Evolutionary conservation across 352 stramenopile genomes (phyloP).

Genomic region (Globisporangium spinosum): DNA sequence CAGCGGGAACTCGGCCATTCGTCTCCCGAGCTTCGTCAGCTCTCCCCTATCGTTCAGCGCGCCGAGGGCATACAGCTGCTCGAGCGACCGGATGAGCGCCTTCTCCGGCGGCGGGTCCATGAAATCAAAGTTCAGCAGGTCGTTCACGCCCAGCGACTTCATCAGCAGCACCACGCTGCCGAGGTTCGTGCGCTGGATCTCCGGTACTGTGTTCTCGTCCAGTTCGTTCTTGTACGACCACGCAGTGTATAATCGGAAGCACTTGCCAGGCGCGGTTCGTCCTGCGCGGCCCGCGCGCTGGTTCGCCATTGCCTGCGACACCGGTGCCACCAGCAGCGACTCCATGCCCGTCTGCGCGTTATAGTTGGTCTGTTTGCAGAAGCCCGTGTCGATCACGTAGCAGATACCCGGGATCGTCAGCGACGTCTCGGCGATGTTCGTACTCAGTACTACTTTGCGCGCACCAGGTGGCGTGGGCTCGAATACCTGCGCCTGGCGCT

Average conservation of each 20-base stretch:
- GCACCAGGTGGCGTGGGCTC: constrained; percentile 93
- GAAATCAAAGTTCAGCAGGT: constrained; percentile 99
- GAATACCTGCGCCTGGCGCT: constrained; percentile 99
- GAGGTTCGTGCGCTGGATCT: constrained; percentile 98
- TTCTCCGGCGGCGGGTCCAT: constrained; percentile 99
- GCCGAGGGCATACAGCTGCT: constrained; percentile 99
- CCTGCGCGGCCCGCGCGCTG: constrained; percentile 95
- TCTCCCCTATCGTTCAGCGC: constrained; percentile 98
- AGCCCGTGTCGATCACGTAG: constrained; percentile 99
- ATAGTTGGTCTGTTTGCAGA: constrained; percentile 99
- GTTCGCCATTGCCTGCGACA: constrained; percentile 96
- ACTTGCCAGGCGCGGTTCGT: constrained; percentile 96
- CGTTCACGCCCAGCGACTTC: constrained; percentile 99
- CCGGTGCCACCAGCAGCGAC: constrained; percentile 97
- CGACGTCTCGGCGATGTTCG: constrained; percentile 99
- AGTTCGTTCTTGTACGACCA: constrained; percentile 99
- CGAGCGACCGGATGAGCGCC: constrained; percentile 96
- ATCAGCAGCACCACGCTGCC: constrained; percentile 98
- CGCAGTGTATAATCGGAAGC: constrained; percentile 98
- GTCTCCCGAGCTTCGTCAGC: constrained; percentile 94
- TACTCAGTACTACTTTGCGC: constrained; percentile 98
- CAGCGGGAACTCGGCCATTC: constrained; percentile 95
- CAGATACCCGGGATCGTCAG: constrained; percentile 99
- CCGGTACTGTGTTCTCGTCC: constrained; percentile 96
- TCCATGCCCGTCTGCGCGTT: constrained; percentile 99